Percentiles rank a stretch among this genome's conserved stretches.
These are phyloP conservation scores for Botrytis squamosa DNA, from an alignment of 2,329 filamentous ascomycete genomes.

Conservation along the genomic window DNA sequence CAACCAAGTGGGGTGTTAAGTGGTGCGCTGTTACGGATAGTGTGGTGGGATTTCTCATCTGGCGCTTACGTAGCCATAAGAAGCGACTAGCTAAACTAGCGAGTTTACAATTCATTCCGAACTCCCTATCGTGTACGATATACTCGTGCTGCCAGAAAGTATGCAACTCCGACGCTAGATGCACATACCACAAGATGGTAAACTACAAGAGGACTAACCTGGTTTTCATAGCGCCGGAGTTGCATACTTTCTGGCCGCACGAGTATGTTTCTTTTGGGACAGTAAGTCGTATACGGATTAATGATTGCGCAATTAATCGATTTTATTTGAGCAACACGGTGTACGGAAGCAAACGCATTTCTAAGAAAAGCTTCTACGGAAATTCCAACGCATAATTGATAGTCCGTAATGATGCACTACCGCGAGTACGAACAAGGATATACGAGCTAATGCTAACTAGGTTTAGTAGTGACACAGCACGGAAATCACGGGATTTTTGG, in stretches of 20 bases:
- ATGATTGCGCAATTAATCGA: not conserved
- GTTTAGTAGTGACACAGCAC: not conserved
- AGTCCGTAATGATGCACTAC: not conserved
- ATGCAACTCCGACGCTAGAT: too few relatives aligned
- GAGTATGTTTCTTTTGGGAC: not conserved
- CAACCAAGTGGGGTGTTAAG: not conserved
- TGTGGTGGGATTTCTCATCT: not conserved
- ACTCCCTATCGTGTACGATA: not conserved
- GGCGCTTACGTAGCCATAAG: not conserved
- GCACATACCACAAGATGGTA: too few relatives aligned
- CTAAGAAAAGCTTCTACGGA: not conserved
- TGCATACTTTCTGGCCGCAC: too few relatives aligned
- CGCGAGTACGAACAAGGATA: not conserved
- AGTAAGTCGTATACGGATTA: not conserved
- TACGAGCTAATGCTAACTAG: not conserved
- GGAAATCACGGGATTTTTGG: constrained; percentile 9
- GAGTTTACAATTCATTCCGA: not conserved
- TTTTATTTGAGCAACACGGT: not conserved
- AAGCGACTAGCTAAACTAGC: not conserved
- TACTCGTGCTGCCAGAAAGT: too few relatives aligned
- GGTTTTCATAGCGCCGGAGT: too few relatives aligned
- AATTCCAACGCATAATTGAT: not conserved
- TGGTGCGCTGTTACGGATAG: not conserved
- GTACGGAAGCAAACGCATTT: not conserved
- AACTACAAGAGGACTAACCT: too few relatives aligned